Percentiles rank a stretch among this genome's conserved stretches.
These are phyloP conservation scores for Persicaria maculosa DNA, from an alignment of 148 eudicot genomes.

Conservation along the genomic window DNA sequence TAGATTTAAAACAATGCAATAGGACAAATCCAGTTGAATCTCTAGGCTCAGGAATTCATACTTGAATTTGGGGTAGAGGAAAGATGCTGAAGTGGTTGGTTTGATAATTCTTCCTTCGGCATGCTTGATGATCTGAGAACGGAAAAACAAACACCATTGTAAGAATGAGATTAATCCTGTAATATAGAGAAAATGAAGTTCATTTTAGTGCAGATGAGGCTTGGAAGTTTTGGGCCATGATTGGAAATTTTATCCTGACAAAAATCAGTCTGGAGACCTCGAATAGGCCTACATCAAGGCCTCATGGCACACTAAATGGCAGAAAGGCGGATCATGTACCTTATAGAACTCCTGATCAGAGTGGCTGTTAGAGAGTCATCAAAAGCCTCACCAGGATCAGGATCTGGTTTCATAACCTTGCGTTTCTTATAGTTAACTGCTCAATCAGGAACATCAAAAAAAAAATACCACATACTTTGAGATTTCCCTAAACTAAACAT, in stretches of 20 bases:
- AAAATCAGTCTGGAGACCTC: not conserved
- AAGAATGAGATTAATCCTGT: not conserved
- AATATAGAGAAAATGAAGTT: not conserved
- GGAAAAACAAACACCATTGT: not conserved
- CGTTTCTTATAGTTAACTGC: not conserved
- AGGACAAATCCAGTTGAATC: not conserved
- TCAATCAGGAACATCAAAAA: not conserved
- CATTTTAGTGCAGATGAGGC: not conserved
- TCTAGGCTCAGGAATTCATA: not conserved
- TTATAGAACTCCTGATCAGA: not conserved
- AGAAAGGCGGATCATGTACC: not conserved
- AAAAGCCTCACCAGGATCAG: conserved; percentile 1
- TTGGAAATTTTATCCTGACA: not conserved
- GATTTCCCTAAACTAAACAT: not conserved
- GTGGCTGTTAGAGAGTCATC: not conserved
- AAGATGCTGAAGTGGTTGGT: not conserved
- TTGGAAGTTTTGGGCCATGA: not conserved
- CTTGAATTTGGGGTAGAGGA: not conserved
- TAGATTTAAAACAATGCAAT: too few relatives aligned
- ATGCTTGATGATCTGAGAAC: not conserved
- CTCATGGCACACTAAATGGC: not conserved
- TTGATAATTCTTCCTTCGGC: not conserved
- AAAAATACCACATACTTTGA: not conserved
- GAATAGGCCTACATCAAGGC: not conserved
- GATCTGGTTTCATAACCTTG: not conserved